These are phyloP conservation scores for Fusarium liriodendri DNA, from an alignment of 2,329 filamentous ascomycete species.

Conservation along the genomic window DNA sequence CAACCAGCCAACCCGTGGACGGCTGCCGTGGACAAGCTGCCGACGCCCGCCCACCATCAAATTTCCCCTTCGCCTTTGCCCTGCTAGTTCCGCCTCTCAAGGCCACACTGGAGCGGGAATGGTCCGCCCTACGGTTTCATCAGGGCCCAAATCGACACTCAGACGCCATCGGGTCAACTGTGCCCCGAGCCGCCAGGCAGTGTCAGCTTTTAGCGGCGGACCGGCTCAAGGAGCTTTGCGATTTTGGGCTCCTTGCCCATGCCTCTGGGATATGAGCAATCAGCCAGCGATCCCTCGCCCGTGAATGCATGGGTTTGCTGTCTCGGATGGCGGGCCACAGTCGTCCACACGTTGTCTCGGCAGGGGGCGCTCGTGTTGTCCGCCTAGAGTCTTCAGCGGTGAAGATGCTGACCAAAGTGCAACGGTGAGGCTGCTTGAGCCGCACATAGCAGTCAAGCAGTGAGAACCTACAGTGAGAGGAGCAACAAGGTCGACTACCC, in stretches of 20 bases:
- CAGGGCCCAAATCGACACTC: not conserved
- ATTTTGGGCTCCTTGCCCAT: constrained; percentile 3
- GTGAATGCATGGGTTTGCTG: not conserved
- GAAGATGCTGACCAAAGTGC: constrained; percentile 10
- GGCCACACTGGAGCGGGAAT: not conserved
- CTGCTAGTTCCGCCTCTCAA: not conserved
- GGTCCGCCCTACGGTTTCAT: not conserved
- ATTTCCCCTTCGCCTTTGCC: not conserved
- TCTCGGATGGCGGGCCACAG: constrained; percentile 1
- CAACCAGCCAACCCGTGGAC: not conserved
- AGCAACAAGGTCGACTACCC: not conserved
- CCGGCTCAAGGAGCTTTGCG: constrained; percentile 1
- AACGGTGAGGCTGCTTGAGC: constrained; percentile 4
- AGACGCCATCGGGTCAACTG: constrained; percentile 13
- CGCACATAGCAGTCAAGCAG: not conserved
- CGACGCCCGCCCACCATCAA: not conserved
- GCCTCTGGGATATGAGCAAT: constrained; percentile 6
- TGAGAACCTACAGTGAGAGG: not conserved
- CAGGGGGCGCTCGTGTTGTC: constrained; percentile 5
- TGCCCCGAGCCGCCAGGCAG: not conserved
- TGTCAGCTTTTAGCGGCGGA: constrained; percentile 31
- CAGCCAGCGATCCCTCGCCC: not conserved
- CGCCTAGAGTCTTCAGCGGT: constrained; percentile 14
- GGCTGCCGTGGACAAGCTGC: not conserved
- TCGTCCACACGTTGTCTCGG: not conserved